Evolutionary conservation across 2,329 filamentous ascomycete genomes (phyloP), one percentile per base, ranked within the genome.

Genomic region (Fusarium graminum): DNA sequence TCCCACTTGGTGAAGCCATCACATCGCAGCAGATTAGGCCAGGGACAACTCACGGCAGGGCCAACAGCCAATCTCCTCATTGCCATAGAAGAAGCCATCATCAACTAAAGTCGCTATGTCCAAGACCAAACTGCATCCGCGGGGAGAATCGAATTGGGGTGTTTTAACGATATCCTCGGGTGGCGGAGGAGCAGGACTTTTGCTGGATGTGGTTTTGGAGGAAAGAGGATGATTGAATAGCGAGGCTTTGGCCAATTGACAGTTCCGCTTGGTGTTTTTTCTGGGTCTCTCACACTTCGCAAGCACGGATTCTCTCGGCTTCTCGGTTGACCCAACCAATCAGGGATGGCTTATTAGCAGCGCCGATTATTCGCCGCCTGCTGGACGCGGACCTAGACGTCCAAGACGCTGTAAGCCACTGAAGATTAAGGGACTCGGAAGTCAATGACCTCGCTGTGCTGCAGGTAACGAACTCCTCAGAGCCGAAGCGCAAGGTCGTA

Each of bases 51-150:
- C 76, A 88, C 86, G 73, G 85, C 78, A 80, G 85, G 80, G 77
- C 81, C 81, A 74, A 82, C 76, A 76, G 83, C 81, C 75, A 89
- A 79, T 78, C 85, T 85, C 79, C 86, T 86, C 83, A 88, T 81
- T 76, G 86, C 85, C 82, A 88, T 87, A 80, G 85, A 86, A 77
- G 86, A 87, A 79, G 87, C 86, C 82, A 85, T 88, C 74, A 64
- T 80, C 72, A 74, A 70, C 71, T 67, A 66, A 59, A 69, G 55
- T 65, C 67, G 64, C 62, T 69, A 68, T 74, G 67, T 70, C 70
- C 59, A 63, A 63, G 59, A 58, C 51, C 69, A 74, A 70, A 66
- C 70, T 74, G 72, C 76, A 75, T 77, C 70, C 72, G 72, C 73
- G 67, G 59, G 28, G 62, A 72, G 67, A 74, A 64, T 73, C 64